Evolutionary conservation across 2,329 filamentous ascomycete species (phyloP), one percentile per base, ranked within the genome.

Genomic region (Colletotrichum orbiculare): DNA sequence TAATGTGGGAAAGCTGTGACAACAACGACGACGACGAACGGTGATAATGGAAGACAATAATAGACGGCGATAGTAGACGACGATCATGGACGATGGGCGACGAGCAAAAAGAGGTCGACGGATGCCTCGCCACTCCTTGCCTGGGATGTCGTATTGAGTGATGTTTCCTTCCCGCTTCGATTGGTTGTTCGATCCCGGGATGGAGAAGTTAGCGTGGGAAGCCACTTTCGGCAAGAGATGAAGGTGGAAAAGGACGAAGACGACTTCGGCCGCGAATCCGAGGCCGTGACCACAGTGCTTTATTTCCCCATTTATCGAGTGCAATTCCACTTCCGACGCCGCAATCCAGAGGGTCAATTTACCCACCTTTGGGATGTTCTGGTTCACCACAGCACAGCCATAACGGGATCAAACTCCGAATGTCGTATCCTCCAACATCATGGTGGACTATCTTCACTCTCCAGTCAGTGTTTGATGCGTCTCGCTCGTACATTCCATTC

Each of bases 171-270:
- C 33, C 47, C 25, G 15, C 25, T 46, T 38, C 45, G 46, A 50
- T 58, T 58, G 55, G 46, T 17, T 11, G 45, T 47, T 42, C 33
- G 37, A 58, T 37, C 41, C 33, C 12, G 33, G 55, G 46, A 58
- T 37, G 55, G 34, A 6, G n/a, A n/a, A 58, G 25, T 47, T 58
- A 58, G 55, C 55, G 55, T 49, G 55, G 55, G 25, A 50, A 58
- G 43, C 55, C 37, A 50, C 55, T 57, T 34, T 50, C 38, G 55
- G 46, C 46, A 58, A 58, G 55, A 50, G 55, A 57, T 17, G 15
- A 48, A 10, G 45, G 46, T 13, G 45, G 45, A 49, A 49, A 33
- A n/a, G 25, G 39, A 25, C 42, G 37, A 49, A 48, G 45, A 49
- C 49, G 34, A 41, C 54, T 57, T 57, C 54, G 45, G 54, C 54